A percentile compares a stretch with the other conserved stretches of the same genome.
Conservation (phyloP, 2,329 filamentous ascomycete genomes). For the Rhytidhysteron rufulum region DNA sequence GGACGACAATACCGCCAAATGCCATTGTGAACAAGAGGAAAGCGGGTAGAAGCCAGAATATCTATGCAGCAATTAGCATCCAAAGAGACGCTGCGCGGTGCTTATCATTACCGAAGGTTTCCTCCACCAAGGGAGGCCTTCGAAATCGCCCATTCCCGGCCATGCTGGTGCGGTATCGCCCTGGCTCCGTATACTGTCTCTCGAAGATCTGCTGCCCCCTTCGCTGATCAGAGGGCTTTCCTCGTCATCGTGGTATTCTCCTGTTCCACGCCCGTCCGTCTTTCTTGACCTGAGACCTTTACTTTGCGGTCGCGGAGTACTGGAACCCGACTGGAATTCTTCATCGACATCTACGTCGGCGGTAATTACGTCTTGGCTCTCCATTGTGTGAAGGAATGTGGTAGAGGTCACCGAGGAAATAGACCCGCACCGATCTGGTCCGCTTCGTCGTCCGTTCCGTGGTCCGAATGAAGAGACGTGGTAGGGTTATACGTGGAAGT, state of each 20-base stretch:
- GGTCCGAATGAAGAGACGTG: too few relatives aligned
- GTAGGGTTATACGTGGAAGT: too few relatives aligned
- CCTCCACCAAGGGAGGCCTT: conserved; percentile 47
- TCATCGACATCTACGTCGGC: conserved; percentile 28
- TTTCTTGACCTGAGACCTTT: neutral
- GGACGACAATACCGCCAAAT: conserved; percentile 80
- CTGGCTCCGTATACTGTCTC: conserved; percentile 2
- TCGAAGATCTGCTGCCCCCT: conserved; percentile 7
- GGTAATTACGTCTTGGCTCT: conserved; percentile 23
- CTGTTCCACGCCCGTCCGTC: neutral
- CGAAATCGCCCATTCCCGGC: conserved; percentile 35
- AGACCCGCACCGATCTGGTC: too few relatives aligned
- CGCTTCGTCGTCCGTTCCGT: too few relatives aligned
- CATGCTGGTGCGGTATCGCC: conserved; percentile 21
- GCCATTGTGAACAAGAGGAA: conserved; percentile 80
- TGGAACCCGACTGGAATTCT: conserved; percentile 12
- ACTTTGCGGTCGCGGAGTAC: conserved; percentile 5
- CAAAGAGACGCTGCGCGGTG: conserved; percentile 1
- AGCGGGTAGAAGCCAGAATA: conserved; percentile 78
- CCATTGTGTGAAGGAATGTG: conserved; percentile 7
- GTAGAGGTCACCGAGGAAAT: too few relatives aligned
- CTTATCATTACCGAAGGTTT: conserved; percentile 44
- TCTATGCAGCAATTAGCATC: conserved; percentile 36
- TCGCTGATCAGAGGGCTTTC: conserved; percentile 18
- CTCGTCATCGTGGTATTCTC: conserved; percentile 14